A percentile compares a stretch with the other conserved stretches of the same genome.
Evolutionary conservation across 2,329 filamentous ascomycete genomes (phyloP).

Genomic region (Chalaropsis ovoidea): DNA sequence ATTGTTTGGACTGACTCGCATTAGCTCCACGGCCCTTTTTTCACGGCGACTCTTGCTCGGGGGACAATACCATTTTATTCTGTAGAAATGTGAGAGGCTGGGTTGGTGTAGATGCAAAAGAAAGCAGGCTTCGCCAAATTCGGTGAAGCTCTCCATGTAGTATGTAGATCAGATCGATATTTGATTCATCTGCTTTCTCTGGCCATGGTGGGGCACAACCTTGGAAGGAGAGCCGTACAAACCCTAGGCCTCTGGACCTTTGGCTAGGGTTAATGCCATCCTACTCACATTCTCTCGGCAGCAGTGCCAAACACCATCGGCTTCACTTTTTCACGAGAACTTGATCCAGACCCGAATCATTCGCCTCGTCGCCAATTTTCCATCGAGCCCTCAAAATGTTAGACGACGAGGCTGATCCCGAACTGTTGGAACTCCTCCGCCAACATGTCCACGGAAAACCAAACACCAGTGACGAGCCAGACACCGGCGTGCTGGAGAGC

Average conservation of each 20-base stretch:
- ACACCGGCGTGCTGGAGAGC: conserved; percentile 71
- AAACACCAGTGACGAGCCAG: conserved; percentile 48
- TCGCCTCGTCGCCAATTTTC: neutral
- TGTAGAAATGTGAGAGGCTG: conserved; percentile 10
- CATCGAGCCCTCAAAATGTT: conserved; percentile 50
- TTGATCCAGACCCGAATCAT: neutral
- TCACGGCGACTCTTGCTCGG: neutral
- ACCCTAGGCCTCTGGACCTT: neutral
- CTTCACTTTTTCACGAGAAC: neutral
- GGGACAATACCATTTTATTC: conserved; percentile 4
- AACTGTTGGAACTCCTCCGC: conserved; percentile 75
- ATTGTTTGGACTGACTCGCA: conserved; percentile 78
- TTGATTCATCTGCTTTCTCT: conserved; percentile 9
- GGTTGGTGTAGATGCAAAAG: conserved; percentile 9
- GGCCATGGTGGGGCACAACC: conserved; percentile 15
- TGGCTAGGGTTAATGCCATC: neutral
- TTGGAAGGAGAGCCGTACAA: neutral
- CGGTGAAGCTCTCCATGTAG: conserved; percentile 1
- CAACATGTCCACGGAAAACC: conserved; percentile 60
- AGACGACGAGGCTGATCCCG: conserved; percentile 81
- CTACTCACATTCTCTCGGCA: neutral
- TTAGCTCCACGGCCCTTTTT: conserved; percentile 9
- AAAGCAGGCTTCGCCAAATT: neutral
- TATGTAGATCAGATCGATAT: conserved; percentile 1
- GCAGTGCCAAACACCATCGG: neutral